phyloP scores from a whole-genome alignment of 805 yeast species.

The Candida ulmi region DNA sequence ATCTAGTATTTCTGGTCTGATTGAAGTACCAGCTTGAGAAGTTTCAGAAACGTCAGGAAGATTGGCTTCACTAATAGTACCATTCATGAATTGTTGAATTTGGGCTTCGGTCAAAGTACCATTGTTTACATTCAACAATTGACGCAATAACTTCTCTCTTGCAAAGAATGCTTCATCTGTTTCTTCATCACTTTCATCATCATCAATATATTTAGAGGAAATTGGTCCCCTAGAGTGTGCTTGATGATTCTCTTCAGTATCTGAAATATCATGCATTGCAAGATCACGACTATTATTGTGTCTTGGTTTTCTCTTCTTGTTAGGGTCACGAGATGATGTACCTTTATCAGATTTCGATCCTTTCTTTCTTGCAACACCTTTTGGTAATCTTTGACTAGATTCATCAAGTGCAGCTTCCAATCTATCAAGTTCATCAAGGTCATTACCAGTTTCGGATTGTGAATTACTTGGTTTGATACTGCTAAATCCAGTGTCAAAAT shows the following conservation, averaged over 20 bases:
- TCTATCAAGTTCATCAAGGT: constrained; percentile 25
- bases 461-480: constrained; percentile 9
- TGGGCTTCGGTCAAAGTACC: constrained; percentile 13
- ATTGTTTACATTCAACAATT: constrained; percentile 13
- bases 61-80: neutral
- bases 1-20: no score
- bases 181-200: constrained; percentile 59
- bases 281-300: constrained; percentile 8
- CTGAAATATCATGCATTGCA: constrained; percentile 28
- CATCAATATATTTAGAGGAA: constrained; percentile 51
- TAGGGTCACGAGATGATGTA: constrained; percentile 1
- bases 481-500: neutral
- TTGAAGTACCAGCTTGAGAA: no score
- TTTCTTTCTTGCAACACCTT: constrained; percentile 19
- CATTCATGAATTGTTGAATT: constrained; percentile 8
- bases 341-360: neutral
- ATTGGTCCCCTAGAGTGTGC: constrained; percentile 16
- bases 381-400: neutral
- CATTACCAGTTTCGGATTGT: constrained; percentile 21
- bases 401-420: neutral
- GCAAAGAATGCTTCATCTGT: constrained; percentile 46
- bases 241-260: constrained; percentile 20
- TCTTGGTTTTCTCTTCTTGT: constrained; percentile 7
- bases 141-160: constrained; percentile 47
- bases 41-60: no score